phyloP scores from a whole-genome alignment of 2,329 filamentous ascomycete genomes.

The Helminthosporium solani region DNA sequence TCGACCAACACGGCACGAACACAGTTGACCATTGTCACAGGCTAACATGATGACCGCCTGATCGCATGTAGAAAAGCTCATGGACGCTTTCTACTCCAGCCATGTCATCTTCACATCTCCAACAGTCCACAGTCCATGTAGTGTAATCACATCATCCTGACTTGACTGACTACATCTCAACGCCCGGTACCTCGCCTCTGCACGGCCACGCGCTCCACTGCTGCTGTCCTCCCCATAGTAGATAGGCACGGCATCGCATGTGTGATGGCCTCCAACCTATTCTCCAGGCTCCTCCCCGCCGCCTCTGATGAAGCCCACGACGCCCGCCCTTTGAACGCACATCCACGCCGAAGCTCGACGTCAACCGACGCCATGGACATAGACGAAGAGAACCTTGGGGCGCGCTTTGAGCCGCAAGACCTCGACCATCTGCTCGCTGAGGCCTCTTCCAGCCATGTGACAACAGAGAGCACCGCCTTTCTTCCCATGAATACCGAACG shows the following conservation, averaged over 20 bases:
- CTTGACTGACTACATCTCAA: too few species aligned
- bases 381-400: conserved; percentile 52
- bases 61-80: conserved; percentile 15
- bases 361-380: conserved; percentile 49
- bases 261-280: conserved; percentile 56
- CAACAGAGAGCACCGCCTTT: conserved; percentile 45
- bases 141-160: conserved; percentile 7
- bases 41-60: conserved; percentile 22
- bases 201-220: conserved; percentile 28
- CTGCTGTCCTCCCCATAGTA: too few species aligned
- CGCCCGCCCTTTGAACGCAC: conserved; percentile 34
- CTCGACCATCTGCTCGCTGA: conserved; percentile 58
- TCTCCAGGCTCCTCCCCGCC: conserved; percentile 55
- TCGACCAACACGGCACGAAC: conserved; percentile 1
- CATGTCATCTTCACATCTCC: conserved; percentile 20
- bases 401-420: conserved; percentile 57
- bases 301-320: conserved; percentile 50
- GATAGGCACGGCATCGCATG: too few species aligned
- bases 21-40: conserved; percentile 10
- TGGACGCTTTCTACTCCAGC: conserved; percentile 19
- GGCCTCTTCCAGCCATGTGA: conserved; percentile 50
- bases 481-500: conserved; percentile 33
- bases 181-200: conserved; percentile 6
- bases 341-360: conserved; percentile 22
- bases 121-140: conserved; percentile 15